Evolutionary conservation across 2,329 filamentous ascomycete genomes (phyloP).

Genomic region (Penicillium hordei): DNA sequence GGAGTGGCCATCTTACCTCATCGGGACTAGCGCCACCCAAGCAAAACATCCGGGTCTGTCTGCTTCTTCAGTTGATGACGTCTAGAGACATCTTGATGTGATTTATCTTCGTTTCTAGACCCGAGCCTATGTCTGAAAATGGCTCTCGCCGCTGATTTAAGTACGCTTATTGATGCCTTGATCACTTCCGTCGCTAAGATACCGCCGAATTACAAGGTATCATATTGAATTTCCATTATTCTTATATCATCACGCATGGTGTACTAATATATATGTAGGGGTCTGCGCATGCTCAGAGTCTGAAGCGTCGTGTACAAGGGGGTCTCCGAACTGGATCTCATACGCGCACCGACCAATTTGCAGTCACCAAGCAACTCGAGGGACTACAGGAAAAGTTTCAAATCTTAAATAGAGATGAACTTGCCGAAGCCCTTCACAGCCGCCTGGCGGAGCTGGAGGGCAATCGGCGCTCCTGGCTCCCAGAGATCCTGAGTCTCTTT

Average conservation of each 20-base stretch:
- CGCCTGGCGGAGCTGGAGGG: conserved; percentile 61
- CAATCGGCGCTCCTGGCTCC: conserved; percentile 63
- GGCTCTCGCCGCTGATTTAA: conserved; percentile 68
- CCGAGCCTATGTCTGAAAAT: conserved; percentile 48
- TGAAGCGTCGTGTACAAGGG: conserved; percentile 36
- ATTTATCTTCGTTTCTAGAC: background rate
- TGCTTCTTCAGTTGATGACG: background rate
- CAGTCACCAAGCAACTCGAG: conserved; percentile 63
- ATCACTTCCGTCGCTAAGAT: conserved; percentile 63
- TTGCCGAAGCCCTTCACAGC: conserved; percentile 67
- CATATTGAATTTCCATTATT: conserved; percentile 1
- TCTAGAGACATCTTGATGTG: background rate
- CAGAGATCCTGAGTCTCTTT: conserved; percentile 76
- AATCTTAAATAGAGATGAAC: conserved; percentile 72
- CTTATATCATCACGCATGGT: background rate
- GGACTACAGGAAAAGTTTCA: conserved; percentile 85
- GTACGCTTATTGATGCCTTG: conserved; percentile 67
- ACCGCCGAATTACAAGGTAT: conserved; percentile 50
- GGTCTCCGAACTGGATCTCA: conserved; percentile 48
- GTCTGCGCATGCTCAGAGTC: conserved; percentile 26
- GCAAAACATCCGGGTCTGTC: conserved; percentile 13
- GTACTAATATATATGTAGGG: conserved; percentile 27
- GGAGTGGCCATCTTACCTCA: conserved; percentile 25
- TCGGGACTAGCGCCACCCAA: conserved; percentile 27
- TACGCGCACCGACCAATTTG: conserved; percentile 72